Conservation (phyloP, 768 basidiomycete species). For the Chalciporus chontae region DNA sequence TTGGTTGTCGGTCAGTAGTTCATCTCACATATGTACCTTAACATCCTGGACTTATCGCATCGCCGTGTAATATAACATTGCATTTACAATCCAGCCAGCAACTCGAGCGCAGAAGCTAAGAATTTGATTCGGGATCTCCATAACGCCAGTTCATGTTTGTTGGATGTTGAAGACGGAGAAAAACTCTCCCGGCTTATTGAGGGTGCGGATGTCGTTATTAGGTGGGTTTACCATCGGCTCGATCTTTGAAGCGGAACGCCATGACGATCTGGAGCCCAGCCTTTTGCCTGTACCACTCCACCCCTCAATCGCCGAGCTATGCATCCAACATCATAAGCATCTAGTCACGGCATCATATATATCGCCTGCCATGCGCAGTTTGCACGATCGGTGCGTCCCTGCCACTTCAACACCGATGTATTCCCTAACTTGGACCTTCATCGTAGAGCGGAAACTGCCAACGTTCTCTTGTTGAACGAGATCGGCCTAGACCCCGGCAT, state of each 20-base stretch:
- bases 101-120: constrained; percentile 58
- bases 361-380: constrained; percentile 66
- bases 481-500: constrained; percentile 89
- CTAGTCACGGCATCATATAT: constrained; percentile 92
- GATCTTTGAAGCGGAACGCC: neutral
- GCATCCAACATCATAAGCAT: constrained; percentile 66
- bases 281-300: constrained; percentile 80
- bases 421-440: too few species aligned
- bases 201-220: constrained; percentile 77
- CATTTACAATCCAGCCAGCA: constrained; percentile 56
- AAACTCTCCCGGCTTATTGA: constrained; percentile 51
- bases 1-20: constrained; percentile 69
- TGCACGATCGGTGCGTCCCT: constrained; percentile 56
- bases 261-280: constrained; percentile 37
- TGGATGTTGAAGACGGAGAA: constrained; percentile 54
- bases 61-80: constrained; percentile 6
- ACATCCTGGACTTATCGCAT: constrained; percentile 14
- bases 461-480: constrained; percentile 81
- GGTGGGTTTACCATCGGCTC: constrained; percentile 42
- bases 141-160: constrained; percentile 51
- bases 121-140: constrained; percentile 38
- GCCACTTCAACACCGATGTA: neutral
- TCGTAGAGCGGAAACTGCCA: constrained; percentile 53
- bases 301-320: constrained; percentile 62
- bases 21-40: constrained; percentile 8